Base-by-base conservation (phyloP, 805 yeast species). In the Lachancea sp. region DNA sequence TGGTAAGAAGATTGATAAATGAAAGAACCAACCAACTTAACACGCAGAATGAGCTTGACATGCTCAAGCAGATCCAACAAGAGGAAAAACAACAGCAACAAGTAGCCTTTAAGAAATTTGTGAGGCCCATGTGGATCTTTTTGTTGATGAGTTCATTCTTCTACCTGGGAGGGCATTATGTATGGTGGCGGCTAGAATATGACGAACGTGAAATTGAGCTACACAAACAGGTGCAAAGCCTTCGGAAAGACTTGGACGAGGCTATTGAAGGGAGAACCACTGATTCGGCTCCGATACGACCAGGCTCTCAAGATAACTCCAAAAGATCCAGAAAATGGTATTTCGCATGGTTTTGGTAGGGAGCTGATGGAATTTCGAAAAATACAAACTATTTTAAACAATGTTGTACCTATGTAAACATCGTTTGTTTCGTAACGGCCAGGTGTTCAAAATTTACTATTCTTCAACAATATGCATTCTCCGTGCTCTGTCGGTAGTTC, bases 171-270 rank as follows among this genome's bases (percentile, higher is more conserved):
- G 49, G 50, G 25, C 63, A 61, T 30, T 50, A 38, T 16, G 13
- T 46, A 2, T 60, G 63, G 64, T 57, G 64, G 61, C 47, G 45
- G 25, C 40, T 52, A 17, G 63, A 55, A 36, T 51, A 52, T 34
- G 50, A 52, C 3, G 55, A 54, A 38, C 50, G 47, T n/a, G 63
- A 59, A 20, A 22, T 30, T 5, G 56, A 54, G 19, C 42, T 51
- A 19, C 26, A 44, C 17, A 29, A 44, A 18, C 41, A 50, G 26
- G 54, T 55, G 6, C 34, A 41, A 17, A 38, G 19, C 4, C 37
- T 58, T 29, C 60, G 19, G 29, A 7, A 32, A 17, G 41, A 38
- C 15, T 37, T 38, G 15, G 41, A 38, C 20, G 29, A 34, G n/a
- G 32, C 30, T 2, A 32, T 38, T 13, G 36, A 21, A 16, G n/a